A percentile compares a stretch with the other conserved stretches of the same genome.
These are phyloP conservation scores for Quercus aquifolioides DNA, from an alignment of 306 rosid species.

Conservation along the genomic window DNA sequence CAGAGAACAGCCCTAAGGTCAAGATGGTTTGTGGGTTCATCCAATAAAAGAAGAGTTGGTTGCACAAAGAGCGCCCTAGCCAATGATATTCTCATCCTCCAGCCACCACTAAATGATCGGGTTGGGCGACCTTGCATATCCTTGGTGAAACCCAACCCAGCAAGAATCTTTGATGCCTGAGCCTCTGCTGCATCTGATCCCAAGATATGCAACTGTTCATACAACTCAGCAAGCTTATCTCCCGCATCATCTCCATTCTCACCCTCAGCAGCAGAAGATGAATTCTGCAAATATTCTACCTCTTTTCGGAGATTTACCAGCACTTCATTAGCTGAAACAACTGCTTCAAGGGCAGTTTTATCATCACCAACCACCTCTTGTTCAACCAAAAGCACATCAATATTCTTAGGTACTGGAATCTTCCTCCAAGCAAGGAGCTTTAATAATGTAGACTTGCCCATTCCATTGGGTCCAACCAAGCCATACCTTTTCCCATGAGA, in stretches of 20 bases:
- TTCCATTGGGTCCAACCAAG: slow-evolving; percentile 70
- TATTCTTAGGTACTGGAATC: slow-evolving; percentile 78
- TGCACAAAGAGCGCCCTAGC: slow-evolving; percentile 77
- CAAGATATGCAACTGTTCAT: slow-evolving; percentile 52
- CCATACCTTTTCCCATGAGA: slow-evolving; percentile 70
- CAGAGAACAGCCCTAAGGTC: slow-evolving; percentile 80
- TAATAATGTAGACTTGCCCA: slow-evolving; percentile 70
- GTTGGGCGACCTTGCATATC: slow-evolving; percentile 68
- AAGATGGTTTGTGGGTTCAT: slow-evolving; percentile 70
- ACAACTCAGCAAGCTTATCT: slow-evolving; percentile 66
- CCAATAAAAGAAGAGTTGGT: slow-evolving; percentile 65
- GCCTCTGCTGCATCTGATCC: slow-evolving; percentile 80
- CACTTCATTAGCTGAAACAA: slow-evolving; percentile 74
- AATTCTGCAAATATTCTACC: slow-evolving; percentile 54
- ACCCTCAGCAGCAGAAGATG: slow-evolving; percentile 30
- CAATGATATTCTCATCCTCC: slow-evolving; percentile 73
- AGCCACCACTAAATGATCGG: slow-evolving; percentile 74
- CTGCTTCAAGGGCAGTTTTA: slow-evolving; percentile 61
- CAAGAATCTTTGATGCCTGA: slow-evolving; percentile 77
- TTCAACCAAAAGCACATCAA: slow-evolving; percentile 79
- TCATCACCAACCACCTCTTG: slow-evolving; percentile 80
- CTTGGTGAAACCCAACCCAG: slow-evolving; percentile 77
- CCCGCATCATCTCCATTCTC: slow-evolving; percentile 38
- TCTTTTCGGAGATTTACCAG: slow-evolving; percentile 60
- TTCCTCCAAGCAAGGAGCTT: slow-evolving; percentile 90